These are phyloP conservation scores for Naematelia aurantialba DNA, from an alignment of 768 basidiomycete species.

Conservation along the genomic window DNA sequence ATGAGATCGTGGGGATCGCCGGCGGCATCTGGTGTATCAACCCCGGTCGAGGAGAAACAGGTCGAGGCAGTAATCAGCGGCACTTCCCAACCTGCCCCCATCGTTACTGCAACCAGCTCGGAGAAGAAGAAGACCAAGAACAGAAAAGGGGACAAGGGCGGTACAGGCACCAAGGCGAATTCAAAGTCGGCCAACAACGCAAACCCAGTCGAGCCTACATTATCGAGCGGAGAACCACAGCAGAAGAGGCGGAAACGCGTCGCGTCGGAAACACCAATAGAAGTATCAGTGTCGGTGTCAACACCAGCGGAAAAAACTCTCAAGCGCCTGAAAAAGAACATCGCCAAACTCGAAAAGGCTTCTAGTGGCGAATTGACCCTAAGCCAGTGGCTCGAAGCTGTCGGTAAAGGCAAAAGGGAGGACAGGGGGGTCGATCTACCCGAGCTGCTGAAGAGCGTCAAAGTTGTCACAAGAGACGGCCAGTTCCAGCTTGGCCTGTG, in stretches of 20 bases:
- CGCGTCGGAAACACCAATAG: slow-evolving; percentile 1
- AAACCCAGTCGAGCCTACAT: neutral
- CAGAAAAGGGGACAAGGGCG: slow-evolving; percentile 49
- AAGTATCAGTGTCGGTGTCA: neutral
- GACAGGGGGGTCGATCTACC: slow-evolving; percentile 27
- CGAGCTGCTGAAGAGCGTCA: slow-evolving; percentile 15
- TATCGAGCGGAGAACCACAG: slow-evolving; percentile 5
- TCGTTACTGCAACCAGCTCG: neutral
- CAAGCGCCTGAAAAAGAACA: slow-evolving; percentile 51
- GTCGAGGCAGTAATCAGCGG: neutral
- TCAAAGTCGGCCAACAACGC: slow-evolving; percentile 28
- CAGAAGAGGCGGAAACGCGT: slow-evolving; percentile 39
- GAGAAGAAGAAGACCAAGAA: slow-evolving; percentile 40
- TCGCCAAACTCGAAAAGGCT: slow-evolving; percentile 54
- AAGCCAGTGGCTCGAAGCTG: slow-evolving; percentile 13
- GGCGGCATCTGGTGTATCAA: slow-evolving; percentile 6
- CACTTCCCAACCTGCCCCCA: neutral
- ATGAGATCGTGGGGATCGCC: slow-evolving; percentile 42
- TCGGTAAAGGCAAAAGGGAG: slow-evolving; percentile 37
- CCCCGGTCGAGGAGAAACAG: slow-evolving; percentile 4
- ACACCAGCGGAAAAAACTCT: slow-evolving; percentile 29
- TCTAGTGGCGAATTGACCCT: slow-evolving; percentile 10
- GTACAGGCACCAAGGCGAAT: slow-evolving; percentile 46
- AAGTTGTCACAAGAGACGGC: slow-evolving; percentile 15
- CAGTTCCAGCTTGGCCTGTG: slow-evolving; percentile 5